Evolutionary conservation across 352 stramenopile genomes (phyloP).

Genomic region (Lagenidium giganteum): DNA sequence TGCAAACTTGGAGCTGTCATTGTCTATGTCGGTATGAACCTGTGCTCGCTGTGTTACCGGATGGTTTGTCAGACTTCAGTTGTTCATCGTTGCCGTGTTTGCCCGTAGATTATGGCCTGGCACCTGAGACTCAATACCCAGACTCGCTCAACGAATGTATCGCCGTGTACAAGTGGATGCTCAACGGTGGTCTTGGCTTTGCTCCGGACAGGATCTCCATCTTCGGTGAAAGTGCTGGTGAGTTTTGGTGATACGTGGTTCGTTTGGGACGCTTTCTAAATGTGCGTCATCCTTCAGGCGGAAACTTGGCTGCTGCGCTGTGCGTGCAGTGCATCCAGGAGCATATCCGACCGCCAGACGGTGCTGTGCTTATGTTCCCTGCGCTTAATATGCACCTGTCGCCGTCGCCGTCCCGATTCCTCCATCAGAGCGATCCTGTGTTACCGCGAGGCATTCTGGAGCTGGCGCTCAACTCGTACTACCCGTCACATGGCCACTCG

Average conservation of each 20-base stretch:
- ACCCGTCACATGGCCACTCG: conserved; percentile 73
- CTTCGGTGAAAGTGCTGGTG: conserved; percentile 84
- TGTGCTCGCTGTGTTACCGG: conserved; percentile 2
- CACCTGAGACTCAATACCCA: conserved; percentile 81
- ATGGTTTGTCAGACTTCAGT: not conserved
- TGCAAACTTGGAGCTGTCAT: conserved; percentile 69
- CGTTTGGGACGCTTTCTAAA: not conserved
- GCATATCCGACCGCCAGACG: conserved; percentile 54
- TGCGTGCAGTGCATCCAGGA: conserved; percentile 84
- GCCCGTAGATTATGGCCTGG: conserved; percentile 67
- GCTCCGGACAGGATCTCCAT: conserved; percentile 56
- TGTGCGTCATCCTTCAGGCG: conserved; percentile 51
- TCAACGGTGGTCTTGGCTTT: conserved; percentile 70
- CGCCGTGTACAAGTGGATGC: conserved; percentile 83
- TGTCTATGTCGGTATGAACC: conserved; percentile 83
- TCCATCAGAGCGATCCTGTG: conserved; percentile 86
- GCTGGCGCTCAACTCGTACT: conserved; percentile 81
- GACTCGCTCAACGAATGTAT: conserved; percentile 71
- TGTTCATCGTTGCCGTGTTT: conserved; percentile 2
- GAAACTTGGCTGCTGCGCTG: conserved; percentile 82
- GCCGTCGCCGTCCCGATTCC: conserved; percentile 80
- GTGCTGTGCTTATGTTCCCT: conserved; percentile 88
- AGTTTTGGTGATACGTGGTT: conserved; percentile 42
- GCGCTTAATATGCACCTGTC: conserved; percentile 86
- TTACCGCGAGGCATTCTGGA: conserved; percentile 78